phyloP scores from a whole-genome alignment of 176 grass and related monocot genomes.

The Urochloa ruziziensis region DNA sequence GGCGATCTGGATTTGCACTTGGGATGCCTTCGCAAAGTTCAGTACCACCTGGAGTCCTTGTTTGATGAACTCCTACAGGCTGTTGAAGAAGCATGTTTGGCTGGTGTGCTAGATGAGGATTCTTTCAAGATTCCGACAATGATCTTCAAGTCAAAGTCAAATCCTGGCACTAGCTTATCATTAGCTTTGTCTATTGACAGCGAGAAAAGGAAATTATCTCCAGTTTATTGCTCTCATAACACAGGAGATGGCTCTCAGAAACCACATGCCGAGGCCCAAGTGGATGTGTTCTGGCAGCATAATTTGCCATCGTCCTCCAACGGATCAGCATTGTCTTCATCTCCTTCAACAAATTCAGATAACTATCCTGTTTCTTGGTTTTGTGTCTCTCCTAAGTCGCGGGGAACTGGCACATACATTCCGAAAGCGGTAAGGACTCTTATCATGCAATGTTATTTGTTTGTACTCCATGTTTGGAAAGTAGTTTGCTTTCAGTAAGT shows the following conservation, averaged over 20 bases:
- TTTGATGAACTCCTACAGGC: constrained; percentile 31
- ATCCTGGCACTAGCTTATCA: background rate
- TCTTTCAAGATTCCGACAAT: background rate
- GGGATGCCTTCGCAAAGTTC: constrained; percentile 44
- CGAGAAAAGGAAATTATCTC: constrained; percentile 14
- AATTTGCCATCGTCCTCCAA: background rate
- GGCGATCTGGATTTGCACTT: constrained; percentile 50
- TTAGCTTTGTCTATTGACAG: constrained; percentile 15
- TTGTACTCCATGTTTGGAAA: background rate
- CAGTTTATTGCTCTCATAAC: constrained; percentile 25
- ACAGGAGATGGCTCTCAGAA: constrained; percentile 28
- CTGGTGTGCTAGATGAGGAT: constrained; percentile 26
- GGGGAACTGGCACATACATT: constrained; percentile 44
- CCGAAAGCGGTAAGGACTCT: constrained; percentile 42
- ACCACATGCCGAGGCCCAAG: constrained; percentile 7
- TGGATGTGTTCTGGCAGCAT: constrained; percentile 28
- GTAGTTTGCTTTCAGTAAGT: constrained; percentile 5
- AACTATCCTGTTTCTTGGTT: background rate
- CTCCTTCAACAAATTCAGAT: background rate
- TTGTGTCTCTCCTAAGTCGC: background rate
- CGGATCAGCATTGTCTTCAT: background rate
- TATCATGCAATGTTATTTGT: background rate
- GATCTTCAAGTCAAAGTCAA: background rate
- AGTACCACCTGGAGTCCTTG: constrained; percentile 49
- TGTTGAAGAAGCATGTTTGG: constrained; percentile 7